phyloP scores from a whole-genome alignment of 1,284 basidiomycete species.

The Irpex sp. region DNA sequence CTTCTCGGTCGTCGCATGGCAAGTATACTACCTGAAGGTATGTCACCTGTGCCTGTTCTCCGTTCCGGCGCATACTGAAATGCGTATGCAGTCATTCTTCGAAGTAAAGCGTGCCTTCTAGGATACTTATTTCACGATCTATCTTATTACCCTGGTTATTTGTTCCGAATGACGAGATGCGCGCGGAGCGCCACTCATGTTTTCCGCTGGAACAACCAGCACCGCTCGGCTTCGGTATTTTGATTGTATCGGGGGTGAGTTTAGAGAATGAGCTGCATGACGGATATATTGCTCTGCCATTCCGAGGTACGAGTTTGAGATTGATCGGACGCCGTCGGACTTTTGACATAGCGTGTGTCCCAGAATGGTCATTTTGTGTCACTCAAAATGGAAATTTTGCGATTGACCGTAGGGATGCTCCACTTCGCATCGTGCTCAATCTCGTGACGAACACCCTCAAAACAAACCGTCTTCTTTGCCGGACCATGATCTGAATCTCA shows the following conservation, averaged over 20 bases:
- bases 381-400: neutral
- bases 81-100: constrained; percentile 68
- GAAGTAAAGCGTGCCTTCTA: constrained; percentile 92
- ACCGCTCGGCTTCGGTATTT: neutral
- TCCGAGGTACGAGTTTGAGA: neutral
- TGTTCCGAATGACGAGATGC: neutral
- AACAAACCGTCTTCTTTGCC: neutral
- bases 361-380: neutral
- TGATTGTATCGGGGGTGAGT: neutral
- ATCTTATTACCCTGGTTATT: neutral
- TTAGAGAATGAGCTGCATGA: neutral
- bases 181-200: neutral
- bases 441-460: neutral
- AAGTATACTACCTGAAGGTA: constrained; percentile 96
- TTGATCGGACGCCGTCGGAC: neutral
- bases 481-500: too few relatives aligned
- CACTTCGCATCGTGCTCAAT: neutral
- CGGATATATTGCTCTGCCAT: neutral
- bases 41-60: constrained; percentile 23
- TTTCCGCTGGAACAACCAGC: neutral
- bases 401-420: neutral
- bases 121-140: neutral
- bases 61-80: neutral
- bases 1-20: constrained; percentile 90
- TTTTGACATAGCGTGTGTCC: neutral